Percentiles rank a stretch among this genome's conserved stretches.
Evolutionary conservation across 1,139 yeast species (phyloP).

Genomic region (Keqinozyma sinolaborantium): DNA sequence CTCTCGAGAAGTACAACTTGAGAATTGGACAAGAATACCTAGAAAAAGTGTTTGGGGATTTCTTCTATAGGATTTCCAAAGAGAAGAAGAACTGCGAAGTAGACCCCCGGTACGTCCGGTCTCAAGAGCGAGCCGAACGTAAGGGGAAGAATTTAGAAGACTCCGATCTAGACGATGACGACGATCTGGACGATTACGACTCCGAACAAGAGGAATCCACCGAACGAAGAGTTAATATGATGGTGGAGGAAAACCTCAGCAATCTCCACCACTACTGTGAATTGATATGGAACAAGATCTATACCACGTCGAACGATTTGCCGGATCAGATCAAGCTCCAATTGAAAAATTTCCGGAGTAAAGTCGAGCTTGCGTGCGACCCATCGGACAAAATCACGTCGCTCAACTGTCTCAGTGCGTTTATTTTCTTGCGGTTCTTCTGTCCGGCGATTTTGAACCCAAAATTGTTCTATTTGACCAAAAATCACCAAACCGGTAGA

Average conservation of each 20-base stretch:
- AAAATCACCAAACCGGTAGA: conserved; percentile 65
- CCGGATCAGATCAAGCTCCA: conserved; percentile 68
- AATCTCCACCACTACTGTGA: conserved; percentile 55
- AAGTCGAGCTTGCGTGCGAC: conserved; percentile 59
- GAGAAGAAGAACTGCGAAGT: conserved; percentile 64
- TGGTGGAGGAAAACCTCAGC: conserved; percentile 48
- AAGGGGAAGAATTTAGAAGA: conserved; percentile 21
- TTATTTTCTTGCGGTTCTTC: conserved; percentile 78
- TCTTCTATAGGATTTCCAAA: conserved; percentile 53
- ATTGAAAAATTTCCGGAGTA: conserved; percentile 53
- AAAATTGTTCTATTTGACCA: conserved; percentile 70
- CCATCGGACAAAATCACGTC: conserved; percentile 54
- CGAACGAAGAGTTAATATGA: conserved; percentile 22
- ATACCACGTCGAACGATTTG: conserved; percentile 66
- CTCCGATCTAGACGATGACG: conserved; percentile 18
- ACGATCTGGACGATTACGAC: conserved; percentile 18
- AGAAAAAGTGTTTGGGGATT: conserved; percentile 66
- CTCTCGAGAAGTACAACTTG: conserved; percentile 73
- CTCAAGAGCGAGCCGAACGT: conserved; percentile 35
- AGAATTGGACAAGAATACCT: conserved; percentile 79
- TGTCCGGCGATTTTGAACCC: conserved; percentile 94
- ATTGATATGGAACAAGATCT: conserved; percentile 71
- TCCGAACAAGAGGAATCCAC: conserved; percentile 30
- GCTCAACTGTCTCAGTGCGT: conserved; percentile 74
- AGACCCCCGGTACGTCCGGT: conserved; percentile 57